Percentiles rank a stretch among this genome's conserved stretches.
These are phyloP conservation scores for Stentor roeselii DNA, from an alignment of 73 alveolate genomes.

Conservation along the genomic window DNA sequence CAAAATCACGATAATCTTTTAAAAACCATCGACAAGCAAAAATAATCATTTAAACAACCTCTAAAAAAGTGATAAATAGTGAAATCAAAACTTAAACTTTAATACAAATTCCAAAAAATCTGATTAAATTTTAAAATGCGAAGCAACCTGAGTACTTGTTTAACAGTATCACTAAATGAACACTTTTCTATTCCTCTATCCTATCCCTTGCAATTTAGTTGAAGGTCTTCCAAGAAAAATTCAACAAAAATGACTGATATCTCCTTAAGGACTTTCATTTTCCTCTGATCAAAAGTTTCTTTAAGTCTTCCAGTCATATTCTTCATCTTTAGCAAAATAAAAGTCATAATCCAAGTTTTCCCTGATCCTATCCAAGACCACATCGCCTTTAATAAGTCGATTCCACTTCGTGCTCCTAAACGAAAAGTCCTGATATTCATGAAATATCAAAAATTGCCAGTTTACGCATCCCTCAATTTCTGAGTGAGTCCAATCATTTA, in stretches of 20 bases:
- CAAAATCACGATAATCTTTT: too few species aligned
- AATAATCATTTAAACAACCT: too few species aligned
- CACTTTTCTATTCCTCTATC: conserved; percentile 22
- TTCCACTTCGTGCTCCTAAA: conserved; percentile 53
- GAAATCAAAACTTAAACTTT: too few species aligned
- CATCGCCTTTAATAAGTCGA: conserved; percentile 31
- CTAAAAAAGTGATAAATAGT: too few species aligned
- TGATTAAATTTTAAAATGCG: conserved; percentile 44
- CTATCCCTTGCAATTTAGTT: conserved; percentile 47
- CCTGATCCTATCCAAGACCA: conserved; percentile 48
- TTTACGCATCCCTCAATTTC: conserved; percentile 52
- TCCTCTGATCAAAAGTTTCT: conserved; percentile 29
- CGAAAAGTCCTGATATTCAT: conserved; percentile 46
- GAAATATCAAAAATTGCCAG: conserved; percentile 61
- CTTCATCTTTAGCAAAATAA: conserved; percentile 66
- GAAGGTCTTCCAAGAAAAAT: conserved; percentile 24
- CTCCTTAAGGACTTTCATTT: conserved; percentile 32
- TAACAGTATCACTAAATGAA: conserved; percentile 54
- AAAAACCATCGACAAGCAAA: too few species aligned
- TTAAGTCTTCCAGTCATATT: conserved; percentile 59
- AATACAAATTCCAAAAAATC: too few species aligned
- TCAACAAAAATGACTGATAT: conserved; percentile 43
- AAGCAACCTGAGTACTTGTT: conserved; percentile 44
- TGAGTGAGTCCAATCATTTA: conserved; percentile 43
- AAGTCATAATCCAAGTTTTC: conserved; percentile 62